phyloP scores from a whole-genome alignment of 2,329 filamentous ascomycete genomes.

The Teratosphaeria zuluensis region DNA sequence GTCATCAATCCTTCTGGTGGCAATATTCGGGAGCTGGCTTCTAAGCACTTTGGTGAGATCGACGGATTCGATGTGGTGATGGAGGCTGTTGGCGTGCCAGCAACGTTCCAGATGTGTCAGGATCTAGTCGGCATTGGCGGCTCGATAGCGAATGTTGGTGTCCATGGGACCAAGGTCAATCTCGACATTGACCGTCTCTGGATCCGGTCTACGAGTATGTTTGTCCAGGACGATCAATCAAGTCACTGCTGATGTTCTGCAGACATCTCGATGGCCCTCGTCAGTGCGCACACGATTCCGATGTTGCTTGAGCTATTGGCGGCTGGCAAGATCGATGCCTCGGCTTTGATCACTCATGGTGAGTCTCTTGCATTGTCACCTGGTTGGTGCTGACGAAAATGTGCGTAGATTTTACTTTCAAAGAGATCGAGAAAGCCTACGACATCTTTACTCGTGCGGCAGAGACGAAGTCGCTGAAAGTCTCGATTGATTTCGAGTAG shows the following conservation, averaged over 20 bases:
- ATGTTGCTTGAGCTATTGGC: constrained; percentile 15
- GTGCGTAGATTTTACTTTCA: constrained; percentile 16
- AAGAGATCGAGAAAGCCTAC: constrained; percentile 18
- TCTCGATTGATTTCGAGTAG: constrained; percentile 8
- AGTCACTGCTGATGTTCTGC: neutral
- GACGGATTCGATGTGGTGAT: constrained; percentile 49
- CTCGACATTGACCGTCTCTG: constrained; percentile 46
- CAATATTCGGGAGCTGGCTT: constrained; percentile 28
- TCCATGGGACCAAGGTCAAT: constrained; percentile 45
- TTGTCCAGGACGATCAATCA: neutral
- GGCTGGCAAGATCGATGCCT: constrained; percentile 15
- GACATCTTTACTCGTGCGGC: constrained; percentile 17
- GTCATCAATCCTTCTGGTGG: constrained; percentile 28
- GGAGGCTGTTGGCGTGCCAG: constrained; percentile 47
- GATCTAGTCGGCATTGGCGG: constrained; percentile 45
- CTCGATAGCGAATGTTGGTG: constrained; percentile 48
- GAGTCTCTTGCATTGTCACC: neutral
- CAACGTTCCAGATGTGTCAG: constrained; percentile 45
- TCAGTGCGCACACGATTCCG: constrained; percentile 18
- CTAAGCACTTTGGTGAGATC: constrained; percentile 36
- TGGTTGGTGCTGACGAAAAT: neutral
- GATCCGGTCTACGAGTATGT: constrained; percentile 39
- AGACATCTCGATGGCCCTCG: constrained; percentile 16
- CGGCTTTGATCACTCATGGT: constrained; percentile 16
- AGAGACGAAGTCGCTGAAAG: constrained; percentile 18